Percentiles rank a stretch among this genome's conserved stretches.
Evolutionary conservation across 495 filamentous ascomycete genomes (phyloP).

Genomic region (Neurospora intermedia): DNA sequence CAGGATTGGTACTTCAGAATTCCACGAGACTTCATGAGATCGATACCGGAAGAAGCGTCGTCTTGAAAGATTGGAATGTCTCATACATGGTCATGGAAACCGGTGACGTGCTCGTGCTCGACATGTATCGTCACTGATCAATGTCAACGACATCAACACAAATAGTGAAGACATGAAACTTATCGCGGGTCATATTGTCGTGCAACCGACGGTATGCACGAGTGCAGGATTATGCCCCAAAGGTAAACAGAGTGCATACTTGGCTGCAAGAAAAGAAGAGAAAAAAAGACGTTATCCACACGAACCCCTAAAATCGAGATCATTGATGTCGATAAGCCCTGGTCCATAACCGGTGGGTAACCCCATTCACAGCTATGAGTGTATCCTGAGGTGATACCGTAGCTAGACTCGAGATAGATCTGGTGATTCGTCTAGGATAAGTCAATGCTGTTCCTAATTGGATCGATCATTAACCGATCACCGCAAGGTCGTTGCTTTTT

Average conservation of each 20-base stretch:
- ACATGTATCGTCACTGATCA: neutral
- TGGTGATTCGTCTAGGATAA: neutral
- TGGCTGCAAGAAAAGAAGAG: neutral
- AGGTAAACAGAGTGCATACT: neutral
- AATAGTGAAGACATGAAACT: neutral
- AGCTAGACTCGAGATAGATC: neutral
- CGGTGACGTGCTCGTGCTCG: neutral
- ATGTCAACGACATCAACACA: neutral
- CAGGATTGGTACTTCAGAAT: neutral
- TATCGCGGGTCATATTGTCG: neutral
- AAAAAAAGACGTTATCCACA: neutral
- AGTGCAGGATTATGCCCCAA: neutral
- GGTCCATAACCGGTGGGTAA: neutral
- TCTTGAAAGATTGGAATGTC: neutral
- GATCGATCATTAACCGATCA: neutral
- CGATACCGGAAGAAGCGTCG: neutral
- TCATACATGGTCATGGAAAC: neutral
- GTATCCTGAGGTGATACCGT: neutral
- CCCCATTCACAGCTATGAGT: neutral
- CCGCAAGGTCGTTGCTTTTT: neutral
- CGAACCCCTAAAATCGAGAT: neutral
- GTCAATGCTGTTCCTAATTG: neutral
- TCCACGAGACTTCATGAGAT: neutral
- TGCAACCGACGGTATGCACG: neutral
- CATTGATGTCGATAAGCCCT: neutral